A percentile compares a stretch with the other conserved stretches of the same genome.
Evolutionary conservation across 352 stramenopile species (phyloP).

Genomic region (Globisporangium takayamanum): DNA sequence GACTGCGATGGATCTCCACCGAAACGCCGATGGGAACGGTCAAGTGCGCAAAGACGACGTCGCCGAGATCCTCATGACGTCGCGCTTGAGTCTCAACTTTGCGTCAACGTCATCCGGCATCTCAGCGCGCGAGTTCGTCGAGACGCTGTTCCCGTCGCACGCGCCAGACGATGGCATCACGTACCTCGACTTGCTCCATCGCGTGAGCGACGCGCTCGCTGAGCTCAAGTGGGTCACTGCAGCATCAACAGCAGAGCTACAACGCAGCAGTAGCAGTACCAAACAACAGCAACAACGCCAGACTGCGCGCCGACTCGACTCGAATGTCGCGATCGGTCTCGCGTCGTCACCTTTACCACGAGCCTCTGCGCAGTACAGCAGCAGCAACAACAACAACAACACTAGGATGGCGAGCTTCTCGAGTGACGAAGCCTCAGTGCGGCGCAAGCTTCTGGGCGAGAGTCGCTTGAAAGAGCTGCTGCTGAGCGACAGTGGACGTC

Average conservation of each 20-base stretch:
- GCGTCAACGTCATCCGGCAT: conserved; percentile 22
- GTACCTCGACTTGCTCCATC: conserved; percentile 61
- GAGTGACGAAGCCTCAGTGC: conserved; percentile 27
- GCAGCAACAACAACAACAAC: background rate
- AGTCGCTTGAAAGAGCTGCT: conserved; percentile 52
- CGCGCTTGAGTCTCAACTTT: conserved; percentile 55
- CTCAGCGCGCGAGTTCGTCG: conserved; percentile 50
- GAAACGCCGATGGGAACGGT: conserved; percentile 43
- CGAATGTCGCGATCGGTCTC: conserved; percentile 9
- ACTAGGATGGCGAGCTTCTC: conserved; percentile 9
- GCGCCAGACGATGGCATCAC: conserved; percentile 20
- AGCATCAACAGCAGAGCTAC: background rate
- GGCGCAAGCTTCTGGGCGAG: conserved; percentile 52
- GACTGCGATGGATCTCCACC: conserved; percentile 60
- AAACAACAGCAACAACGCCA: conserved; percentile 34
- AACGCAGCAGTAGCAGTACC: background rate
- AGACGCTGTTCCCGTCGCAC: conserved; percentile 44
- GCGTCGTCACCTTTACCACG: background rate
- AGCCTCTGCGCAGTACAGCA: background rate
- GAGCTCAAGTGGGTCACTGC: conserved; percentile 25
- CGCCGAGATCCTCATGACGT: conserved; percentile 57
- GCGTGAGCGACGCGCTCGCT: conserved; percentile 45
- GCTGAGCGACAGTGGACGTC: conserved; percentile 36
- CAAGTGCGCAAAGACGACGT: conserved; percentile 55
- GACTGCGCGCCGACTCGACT: conserved; percentile 32